Base-by-base conservation (phyloP, 2,329 filamentous ascomycete species). In the Escovopsis weberi region DNA sequence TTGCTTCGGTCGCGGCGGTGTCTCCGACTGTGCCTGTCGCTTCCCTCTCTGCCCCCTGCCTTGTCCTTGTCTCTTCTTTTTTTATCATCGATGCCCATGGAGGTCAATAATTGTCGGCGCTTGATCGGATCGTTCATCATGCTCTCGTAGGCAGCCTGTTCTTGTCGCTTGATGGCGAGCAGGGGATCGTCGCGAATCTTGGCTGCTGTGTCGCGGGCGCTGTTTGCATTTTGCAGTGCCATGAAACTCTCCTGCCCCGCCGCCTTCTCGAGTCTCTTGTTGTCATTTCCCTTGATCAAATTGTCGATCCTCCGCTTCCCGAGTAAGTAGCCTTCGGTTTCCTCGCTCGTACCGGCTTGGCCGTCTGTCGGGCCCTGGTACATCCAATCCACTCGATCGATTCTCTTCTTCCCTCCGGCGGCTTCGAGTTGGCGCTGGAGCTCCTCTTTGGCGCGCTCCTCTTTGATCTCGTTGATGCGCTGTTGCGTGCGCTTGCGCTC, bases 351-450 rank as follows among this genome's bases (percentile, higher is more conserved):
- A 28, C 82, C 82, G n/a, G 70, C 68, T 55, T 84, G 80, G 33
- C 85, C 85, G 54, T 75, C 70, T 40, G 81, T 82, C 7, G 91
- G 87, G 1, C 89, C 89, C 53, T 82, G 78, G 63, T 98, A 98
- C 86, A 98, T 95, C 85, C 91, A 98, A 55, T 96, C 91, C 26
- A 98, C 89, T 33, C 87, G 79, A 53, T 89, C 81, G 28, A 82
- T 66, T 42, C 82, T 74, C 56, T 86, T 88, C 53, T 75, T 78
- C 43, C 88, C 87, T 33, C 91, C 91, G 1, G 87, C 82, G 2
- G 82, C 80, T 63, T 95, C 91, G 44, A 95, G 85, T 51, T 96
- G 74, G 41, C 80, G 77, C 61, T 95, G 85, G 1, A 96, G 76
- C 60, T 96, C 88, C 60, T 95, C 86, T 51, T 94, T 84, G 39